Evolutionary conservation across 305 asterid species (phyloP), one percentile per base, ranked within the genome.

Genomic region (Caryopteris hybrid): DNA sequence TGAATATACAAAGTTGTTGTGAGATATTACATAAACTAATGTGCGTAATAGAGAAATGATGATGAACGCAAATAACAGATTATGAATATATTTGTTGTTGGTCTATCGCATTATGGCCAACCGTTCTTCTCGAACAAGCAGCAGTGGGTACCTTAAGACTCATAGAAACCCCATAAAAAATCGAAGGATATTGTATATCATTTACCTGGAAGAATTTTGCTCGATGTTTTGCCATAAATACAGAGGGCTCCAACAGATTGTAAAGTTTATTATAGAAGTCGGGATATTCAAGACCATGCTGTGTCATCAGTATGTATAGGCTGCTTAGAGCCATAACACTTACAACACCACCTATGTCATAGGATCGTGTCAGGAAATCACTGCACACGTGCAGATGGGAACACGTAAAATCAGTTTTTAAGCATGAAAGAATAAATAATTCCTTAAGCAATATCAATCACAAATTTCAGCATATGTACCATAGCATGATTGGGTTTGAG

Each of bases 291-390:
- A 93, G 93, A 27, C 97, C 95, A 66, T 93, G 90, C 79, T 88
- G 89, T 62, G 97, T 93, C 97, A 93, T 88, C 77, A 93, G 90
- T 76, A 91, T 72, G 74, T 60, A 89, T 63, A 93, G 83, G 73
- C 99, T 84, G 87, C 95, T 88, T 53, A 93, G 97, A 61, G 97
- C 90, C 99, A 93, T 90, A 48, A 93, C 97, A 78, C 99, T 93
- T 73, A 88, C 84, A 42, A 93, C 96, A 65, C 97, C 97, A 64
- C 99, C 99, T 68, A 90, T 82, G 81, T 88, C 97, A 77, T 91
- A 91, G 38, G 99, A 90, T 62, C 83, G 86, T 20, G 96, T 90
- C 87, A 93, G 84, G 87, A 93, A 93, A 81, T 93, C 99, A 83
- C 99, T 93, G 90, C 84, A 83, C 12, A 59, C 13, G 57, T 46